Base-by-base conservation (phyloP, 495 filamentous ascomycete genomes). In the Aspergillus funiculosus region DNA sequence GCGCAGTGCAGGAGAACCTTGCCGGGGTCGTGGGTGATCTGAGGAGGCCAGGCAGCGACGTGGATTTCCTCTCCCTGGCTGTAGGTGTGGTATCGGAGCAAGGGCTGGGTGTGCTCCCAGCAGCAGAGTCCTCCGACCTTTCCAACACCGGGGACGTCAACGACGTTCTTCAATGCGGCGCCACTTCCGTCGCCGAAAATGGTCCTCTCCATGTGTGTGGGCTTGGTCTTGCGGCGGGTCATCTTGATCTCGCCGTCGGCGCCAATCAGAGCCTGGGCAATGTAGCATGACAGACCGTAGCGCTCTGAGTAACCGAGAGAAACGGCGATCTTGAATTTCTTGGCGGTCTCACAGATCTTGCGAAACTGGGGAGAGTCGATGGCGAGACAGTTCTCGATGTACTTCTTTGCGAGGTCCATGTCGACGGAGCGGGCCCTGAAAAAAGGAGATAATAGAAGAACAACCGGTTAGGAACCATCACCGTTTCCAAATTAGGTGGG, bases 121-220 rank as follows among this genome's bases (percentile, higher is more conserved):
- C 79, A 79, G 4, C 63, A 60, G 5, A 80, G 51, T 0, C 56
- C 57, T 1, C 77, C 77, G 13, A 80, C 65, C 27, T 68, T 67
- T 8, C 58, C 67, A 7, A 71, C 51, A n/a, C n/a, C n/a, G 5
- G 69, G 52, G 2, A 67, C 54, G 18, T 76, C 64, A 0, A 52
- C 69, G 1, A 81, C 79, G 36, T 57, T 65, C 0, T 32, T 24
- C 6, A 76, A 39, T 5, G 64, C 59, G 17, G 69, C 62, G 0
- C 69, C 75, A 0, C 57, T 63, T 0, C 65, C 68, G 51, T 84
- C 78, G 0, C 79, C 79, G 38, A 76, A 82, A 24, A 82, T 60
- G 0, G 77, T 78, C 5, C 78, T 70, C 55, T 84, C 79, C 68
- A 81, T 74, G 46, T 82, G 79, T 18, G 78, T 82, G 0, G 77